Conservation (phyloP, 2,329 filamentous ascomycete genomes). For the Cyphellophora attinorum region DNA sequence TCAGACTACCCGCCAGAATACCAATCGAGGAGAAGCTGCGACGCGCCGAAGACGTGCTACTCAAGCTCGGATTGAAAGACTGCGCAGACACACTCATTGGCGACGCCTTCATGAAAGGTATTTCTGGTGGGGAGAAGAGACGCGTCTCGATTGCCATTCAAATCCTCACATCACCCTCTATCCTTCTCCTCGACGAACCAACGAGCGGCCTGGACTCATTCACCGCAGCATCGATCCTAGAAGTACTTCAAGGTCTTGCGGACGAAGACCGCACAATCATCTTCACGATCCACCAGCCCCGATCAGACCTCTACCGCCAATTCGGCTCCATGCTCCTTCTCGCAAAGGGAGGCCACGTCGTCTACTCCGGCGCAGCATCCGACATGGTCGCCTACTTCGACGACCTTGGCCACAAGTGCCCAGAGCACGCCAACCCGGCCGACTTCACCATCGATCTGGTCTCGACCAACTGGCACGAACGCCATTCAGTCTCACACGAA, state of each 20-base stretch:
- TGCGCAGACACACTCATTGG: slow-evolving; percentile 67
- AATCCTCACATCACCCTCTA: slow-evolving; percentile 65
- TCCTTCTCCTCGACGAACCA: slow-evolving; percentile 75
- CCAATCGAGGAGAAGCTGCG: slow-evolving; percentile 49
- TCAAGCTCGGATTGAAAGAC: slow-evolving; percentile 60
- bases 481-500: not conserved
- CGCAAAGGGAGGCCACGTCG: slow-evolving; percentile 60
- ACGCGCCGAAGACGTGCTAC: slow-evolving; percentile 59
- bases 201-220: slow-evolving; percentile 76
- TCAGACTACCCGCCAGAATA: slow-evolving; percentile 47
- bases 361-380: slow-evolving; percentile 60
- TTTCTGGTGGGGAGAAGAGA: slow-evolving; percentile 78
- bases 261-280: slow-evolving; percentile 55
- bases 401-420: slow-evolving; percentile 51
- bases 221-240: slow-evolving; percentile 66
- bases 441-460: slow-evolving; percentile 71
- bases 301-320: slow-evolving; percentile 65
- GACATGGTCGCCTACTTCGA: slow-evolving; percentile 55
- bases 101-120: slow-evolving; percentile 71
- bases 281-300: slow-evolving; percentile 77
- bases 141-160: slow-evolving; percentile 71
- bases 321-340: slow-evolving; percentile 72
- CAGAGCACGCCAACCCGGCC: slow-evolving; percentile 66
- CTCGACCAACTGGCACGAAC: slow-evolving; percentile 31
- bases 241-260: slow-evolving; percentile 58